Evolutionary conservation across 208 protist genomes (phyloP).

Genomic region (Naegleria fowleri): DNA sequence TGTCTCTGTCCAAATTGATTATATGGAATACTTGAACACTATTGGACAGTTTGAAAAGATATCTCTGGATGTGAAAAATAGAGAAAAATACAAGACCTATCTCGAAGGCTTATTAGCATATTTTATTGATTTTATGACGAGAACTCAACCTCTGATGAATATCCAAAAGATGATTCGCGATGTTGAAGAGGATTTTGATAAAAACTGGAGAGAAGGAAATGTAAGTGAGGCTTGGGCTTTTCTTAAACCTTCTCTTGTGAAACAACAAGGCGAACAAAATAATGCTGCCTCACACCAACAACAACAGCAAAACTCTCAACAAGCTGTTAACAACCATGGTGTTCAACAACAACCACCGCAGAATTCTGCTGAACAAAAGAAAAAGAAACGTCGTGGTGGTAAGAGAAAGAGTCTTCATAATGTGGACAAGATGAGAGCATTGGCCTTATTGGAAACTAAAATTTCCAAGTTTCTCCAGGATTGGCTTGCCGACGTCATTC

Average conservation of each 20-base stretch:
- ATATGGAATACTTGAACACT: constrained; percentile 32
- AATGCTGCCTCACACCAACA: neutral
- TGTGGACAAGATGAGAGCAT: neutral
- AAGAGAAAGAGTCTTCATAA: neutral
- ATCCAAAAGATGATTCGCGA: neutral
- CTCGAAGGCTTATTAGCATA: constrained; percentile 35
- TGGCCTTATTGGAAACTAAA: neutral
- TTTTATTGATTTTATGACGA: constrained; percentile 35
- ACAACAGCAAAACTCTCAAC: neutral
- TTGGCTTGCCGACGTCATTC: constrained; percentile 45
- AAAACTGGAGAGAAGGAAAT: neutral
- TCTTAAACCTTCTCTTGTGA: neutral
- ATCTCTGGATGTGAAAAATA: constrained; percentile 22
- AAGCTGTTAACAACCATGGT: neutral
- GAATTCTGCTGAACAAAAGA: neutral
- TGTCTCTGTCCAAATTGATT: constrained; percentile 16
- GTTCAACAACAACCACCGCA: neutral
- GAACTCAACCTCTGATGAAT: constrained; percentile 42
- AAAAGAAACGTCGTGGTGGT: constrained; percentile 8
- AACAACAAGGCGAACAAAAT: neutral
- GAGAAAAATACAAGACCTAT: constrained; percentile 33
- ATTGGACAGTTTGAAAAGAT: constrained; percentile 35
- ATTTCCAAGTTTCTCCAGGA: constrained; percentile 29
- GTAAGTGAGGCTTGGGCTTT: neutral
- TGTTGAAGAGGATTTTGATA: constrained; percentile 22